Percentiles rank a stretch among this genome's conserved stretches.
Evolutionary conservation across 2,329 filamentous ascomycete genomes (phyloP).

Genomic region (Ophiostoma tasmaniense): DNA sequence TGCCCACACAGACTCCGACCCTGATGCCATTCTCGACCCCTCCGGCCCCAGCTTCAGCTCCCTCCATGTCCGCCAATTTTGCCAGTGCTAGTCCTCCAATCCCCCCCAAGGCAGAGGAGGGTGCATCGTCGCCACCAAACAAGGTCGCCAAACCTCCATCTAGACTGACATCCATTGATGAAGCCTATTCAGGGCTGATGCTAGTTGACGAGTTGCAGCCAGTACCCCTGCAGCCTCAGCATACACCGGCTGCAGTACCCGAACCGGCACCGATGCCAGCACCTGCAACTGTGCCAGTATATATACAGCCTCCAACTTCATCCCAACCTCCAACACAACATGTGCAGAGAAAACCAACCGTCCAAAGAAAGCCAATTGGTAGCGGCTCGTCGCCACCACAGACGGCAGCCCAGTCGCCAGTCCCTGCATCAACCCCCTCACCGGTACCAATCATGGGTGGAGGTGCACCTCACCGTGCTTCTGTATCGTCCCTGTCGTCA

Average conservation of each 20-base stretch:
- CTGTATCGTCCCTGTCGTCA: constrained; percentile 14
- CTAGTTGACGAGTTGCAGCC: constrained; percentile 21
- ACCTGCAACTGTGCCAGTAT: not conserved
- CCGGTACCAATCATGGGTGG: not conserved
- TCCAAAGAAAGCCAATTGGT: constrained; percentile 9
- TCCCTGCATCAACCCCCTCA: not conserved
- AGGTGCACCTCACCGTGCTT: constrained; percentile 10
- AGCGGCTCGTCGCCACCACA: not conserved
- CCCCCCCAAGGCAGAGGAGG: not conserved
- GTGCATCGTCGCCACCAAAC: not conserved
- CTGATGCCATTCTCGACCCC: not conserved
- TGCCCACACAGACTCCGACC: not conserved
- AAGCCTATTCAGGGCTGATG: constrained; percentile 27
- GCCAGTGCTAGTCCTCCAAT: not conserved
- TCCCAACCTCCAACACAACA: constrained; percentile 4
- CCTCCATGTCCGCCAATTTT: constrained; percentile 9
- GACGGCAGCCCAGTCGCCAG: constrained; percentile 2
- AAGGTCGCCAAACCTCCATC: not conserved
- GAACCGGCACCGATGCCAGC: not conserved
- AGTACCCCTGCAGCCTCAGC: not conserved
- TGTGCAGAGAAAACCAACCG: constrained; percentile 13
- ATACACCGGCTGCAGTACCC: not conserved
- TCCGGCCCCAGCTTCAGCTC: not conserved
- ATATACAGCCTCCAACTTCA: not conserved
- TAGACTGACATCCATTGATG: constrained; percentile 14